Evolutionary conservation across 139 green algal genomes (phyloP).

Genomic region (Pseudopediastrum boryanum): DNA sequence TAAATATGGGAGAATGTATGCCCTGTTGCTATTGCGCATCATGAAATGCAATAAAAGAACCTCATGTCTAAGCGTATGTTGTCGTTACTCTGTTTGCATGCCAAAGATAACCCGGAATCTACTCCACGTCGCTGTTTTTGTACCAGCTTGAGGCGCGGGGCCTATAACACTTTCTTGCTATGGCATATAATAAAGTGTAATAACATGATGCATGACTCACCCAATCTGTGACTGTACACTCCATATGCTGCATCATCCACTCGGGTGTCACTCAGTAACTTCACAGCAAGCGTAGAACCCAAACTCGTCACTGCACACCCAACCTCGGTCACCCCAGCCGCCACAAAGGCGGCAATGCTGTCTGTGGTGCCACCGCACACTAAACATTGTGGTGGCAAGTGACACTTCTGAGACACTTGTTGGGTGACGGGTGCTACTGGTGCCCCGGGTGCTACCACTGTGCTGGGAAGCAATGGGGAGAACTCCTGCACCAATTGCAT

Average conservation of each 20-base stretch:
- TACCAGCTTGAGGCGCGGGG: no score
- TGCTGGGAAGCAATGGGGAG: slow-evolving; percentile 66
- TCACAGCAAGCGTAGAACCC: slow-evolving; percentile 92
- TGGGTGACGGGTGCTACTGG: slow-evolving; percentile 57
- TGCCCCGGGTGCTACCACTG: slow-evolving; percentile 72
- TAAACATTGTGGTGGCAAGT: slow-evolving; percentile 55
- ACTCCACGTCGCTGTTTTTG: no score
- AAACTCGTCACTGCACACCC: slow-evolving; percentile 88
- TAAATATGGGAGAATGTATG: no score
- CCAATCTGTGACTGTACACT: slow-evolving; percentile 94
- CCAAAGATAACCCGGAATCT: no score
- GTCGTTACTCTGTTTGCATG: no score
- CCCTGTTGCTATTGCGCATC: no score
- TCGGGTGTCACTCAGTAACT: slow-evolving; percentile 81
- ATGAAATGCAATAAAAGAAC: no score
- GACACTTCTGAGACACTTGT: slow-evolving; percentile 36
- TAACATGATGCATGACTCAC: no score
- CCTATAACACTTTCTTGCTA: no score
- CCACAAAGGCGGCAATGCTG: slow-evolving; percentile 94
- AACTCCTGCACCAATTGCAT: slow-evolving; percentile 29
- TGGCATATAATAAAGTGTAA: no score
- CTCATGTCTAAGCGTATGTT: no score
- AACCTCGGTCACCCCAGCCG: slow-evolving; percentile 62
- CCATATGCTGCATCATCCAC: slow-evolving; percentile 89
- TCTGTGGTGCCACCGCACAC: slow-evolving; percentile 84